Base-by-base conservation (phyloP, 2,329 filamentous ascomycete species). In the Nigrospora oryzae region DNA sequence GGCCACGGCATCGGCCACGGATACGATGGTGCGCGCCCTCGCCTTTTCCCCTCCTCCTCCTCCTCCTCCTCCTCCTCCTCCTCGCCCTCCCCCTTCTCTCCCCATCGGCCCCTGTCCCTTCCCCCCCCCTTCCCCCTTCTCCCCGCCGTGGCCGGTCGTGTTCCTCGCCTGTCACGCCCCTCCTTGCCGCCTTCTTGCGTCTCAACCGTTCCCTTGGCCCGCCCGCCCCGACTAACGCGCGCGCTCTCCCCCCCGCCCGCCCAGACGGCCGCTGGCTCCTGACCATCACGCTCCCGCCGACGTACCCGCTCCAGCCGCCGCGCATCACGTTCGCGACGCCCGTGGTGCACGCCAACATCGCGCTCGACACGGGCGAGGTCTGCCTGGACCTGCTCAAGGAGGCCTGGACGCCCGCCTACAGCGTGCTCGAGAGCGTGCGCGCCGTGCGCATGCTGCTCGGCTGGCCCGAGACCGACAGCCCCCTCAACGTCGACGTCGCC, bases 391-490 rank as follows among this genome's bases (percentile, higher is more conserved):
- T 97, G 50, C 74, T 98, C 48, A 76, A 77, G 59, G 76, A 83
- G 45, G 76, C 77, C 15, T 97, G 91, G 91, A 85, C 86, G 47
- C 87, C 90, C 1, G 82, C 88, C 15, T 93, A 95, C 64, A 90
- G 84, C 36, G 75, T 97, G 16, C 76, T 84, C 33, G 79, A 84
- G 57, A 85, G 83, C 49, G 69, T 91, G 57, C 83, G 85, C 55
- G 81, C 81, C 39, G 76, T 91, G 51, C 78, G 85, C 53, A 76
- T 86, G 68, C 71, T 93, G 55, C 69, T 88, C 46, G 73, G 67
- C 23, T 79, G 74, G 50, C 84, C 85, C 1, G 86, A 83, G 61
- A 74, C 80, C 39, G 85, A 91, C 57, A 83, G 77, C 53, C 87
- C 87, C 54, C 69, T 93, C 49, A 90, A 90, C 63, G 76, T 93